A percentile compares a stretch with the other conserved stretches of the same genome.
Evolutionary conservation across 2,329 filamentous ascomycete species (phyloP).

Genomic region (Aspergillus awamori): DNA sequence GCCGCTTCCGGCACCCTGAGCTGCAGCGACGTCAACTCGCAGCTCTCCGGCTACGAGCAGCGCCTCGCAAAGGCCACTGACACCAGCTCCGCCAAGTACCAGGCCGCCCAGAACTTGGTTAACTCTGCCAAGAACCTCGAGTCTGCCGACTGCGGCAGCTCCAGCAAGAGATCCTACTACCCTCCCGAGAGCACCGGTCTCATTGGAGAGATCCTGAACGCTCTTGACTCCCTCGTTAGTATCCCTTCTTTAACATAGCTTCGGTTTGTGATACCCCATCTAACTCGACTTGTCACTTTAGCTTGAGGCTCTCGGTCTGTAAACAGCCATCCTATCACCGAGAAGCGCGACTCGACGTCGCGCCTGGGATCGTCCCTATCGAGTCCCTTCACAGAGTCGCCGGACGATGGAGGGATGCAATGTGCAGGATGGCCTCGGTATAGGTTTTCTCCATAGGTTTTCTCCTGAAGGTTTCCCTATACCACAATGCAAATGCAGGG

Average conservation of each 20-base stretch:
- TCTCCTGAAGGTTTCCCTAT: not conserved
- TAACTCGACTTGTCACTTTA: not conserved
- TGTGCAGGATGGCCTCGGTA: not conserved
- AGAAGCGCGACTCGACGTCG: not conserved
- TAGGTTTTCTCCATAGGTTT: slow-evolving; percentile 6
- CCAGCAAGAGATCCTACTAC: not conserved
- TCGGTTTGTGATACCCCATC: not conserved
- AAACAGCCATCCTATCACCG: not conserved
- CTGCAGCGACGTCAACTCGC: not conserved
- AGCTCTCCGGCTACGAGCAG: not conserved
- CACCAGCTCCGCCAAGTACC: not conserved
- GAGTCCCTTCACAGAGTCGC: not conserved
- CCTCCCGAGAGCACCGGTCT: not conserved
- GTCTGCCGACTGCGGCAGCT: not conserved
- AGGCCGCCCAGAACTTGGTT: not conserved
- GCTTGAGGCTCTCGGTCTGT: not conserved
- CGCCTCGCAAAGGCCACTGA: not conserved
- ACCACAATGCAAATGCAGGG: slow-evolving; percentile 3
- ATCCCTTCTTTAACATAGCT: too few species aligned
- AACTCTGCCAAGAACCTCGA: not conserved
- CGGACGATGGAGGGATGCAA: not conserved
- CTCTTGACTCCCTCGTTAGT: too few species aligned
- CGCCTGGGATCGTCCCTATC: not conserved
- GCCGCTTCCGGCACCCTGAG: not conserved
- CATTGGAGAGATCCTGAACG: not conserved